Conservation (phyloP, 139 green algal species). For the Tetradesmus lagerheimii region DNA sequence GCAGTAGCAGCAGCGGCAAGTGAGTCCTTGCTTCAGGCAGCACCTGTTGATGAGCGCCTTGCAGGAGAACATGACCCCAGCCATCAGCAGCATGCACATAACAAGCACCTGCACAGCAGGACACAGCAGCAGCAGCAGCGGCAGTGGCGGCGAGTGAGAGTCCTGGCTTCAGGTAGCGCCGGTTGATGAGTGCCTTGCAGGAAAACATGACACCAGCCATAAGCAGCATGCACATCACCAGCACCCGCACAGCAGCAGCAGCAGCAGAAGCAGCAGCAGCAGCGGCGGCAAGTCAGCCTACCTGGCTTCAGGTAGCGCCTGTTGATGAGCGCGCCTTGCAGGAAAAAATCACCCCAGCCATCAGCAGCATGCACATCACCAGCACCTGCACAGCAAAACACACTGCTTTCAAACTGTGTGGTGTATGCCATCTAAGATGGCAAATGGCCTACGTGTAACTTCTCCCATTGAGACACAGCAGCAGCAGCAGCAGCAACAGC, state of each 20-base stretch:
- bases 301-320: too few species aligned
- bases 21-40: too few species aligned
- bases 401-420: too few species aligned
- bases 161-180: too few species aligned
- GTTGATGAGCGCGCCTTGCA: too few species aligned
- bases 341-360: too few species aligned
- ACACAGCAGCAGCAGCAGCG: neutral
- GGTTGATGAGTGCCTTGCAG: slow-evolving; percentile 9
- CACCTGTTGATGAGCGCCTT: slow-evolving; percentile 20
- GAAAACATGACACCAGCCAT: slow-evolving; percentile 28
- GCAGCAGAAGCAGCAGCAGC: neutral
- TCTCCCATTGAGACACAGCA: too few species aligned
- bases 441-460: too few species aligned
- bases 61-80: too few species aligned
- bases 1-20: neutral
- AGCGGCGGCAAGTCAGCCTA: neutral
- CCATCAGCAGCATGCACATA: slow-evolving; percentile 11
- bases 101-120: neutral
- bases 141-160: too few species aligned
- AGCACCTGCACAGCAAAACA: neutral
- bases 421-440: too few species aligned
- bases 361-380: slow-evolving; percentile 10
- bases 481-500: neutral
- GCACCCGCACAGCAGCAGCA: neutral
- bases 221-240: slow-evolving; percentile 16